Base-by-base conservation (phyloP, 805 yeast genomes). In the Wickerhamomyces bovis region DNA sequence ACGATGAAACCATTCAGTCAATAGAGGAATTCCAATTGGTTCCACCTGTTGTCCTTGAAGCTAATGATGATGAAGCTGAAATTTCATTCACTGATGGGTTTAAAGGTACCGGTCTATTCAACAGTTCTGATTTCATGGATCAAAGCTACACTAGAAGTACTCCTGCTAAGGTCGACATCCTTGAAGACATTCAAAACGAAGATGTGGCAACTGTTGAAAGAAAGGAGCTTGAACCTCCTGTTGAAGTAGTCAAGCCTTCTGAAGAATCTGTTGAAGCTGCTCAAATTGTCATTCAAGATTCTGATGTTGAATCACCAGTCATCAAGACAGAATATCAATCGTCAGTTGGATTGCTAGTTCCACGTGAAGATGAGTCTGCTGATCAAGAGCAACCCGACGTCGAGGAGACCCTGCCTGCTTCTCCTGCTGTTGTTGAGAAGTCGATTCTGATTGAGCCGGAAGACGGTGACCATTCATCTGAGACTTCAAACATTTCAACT, bases 31-130 rank as follows among this genome's bases (percentile, higher is more conserved):
- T 47, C 9, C 33, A 33, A 3, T 28, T 49, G 1, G 42, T 33
- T 13, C 50, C 44, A 7, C 53, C 52, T 4, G 44, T 48, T 5
- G 26, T 48, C 9, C 44, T 51, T 16, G 43, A 44, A 16, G 44
- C 42, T 6, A 43, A 42, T 12, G 40, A 38, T 12, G 42, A 35
- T 11, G 35, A 36, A 23, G 43, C 38, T 21, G 56, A 49, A 9
- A 16, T 38, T 2, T 50, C 58, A 5, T 50, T 57, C 19, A 46
- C 49, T 12, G 53, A 52, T 12, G 60, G 55, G 30, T 50, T 57
- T 38, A 54, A 45, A 35, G 53, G 39, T 11, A 47, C 54, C 2
- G 41, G 47, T 30, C 47, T 50, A 1, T 57, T 51, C 44, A 50
- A 51, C 49, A 46, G 43, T 16, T 53, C 55, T 15, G 53, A 47